A percentile compares a stretch with the other conserved stretches of the same genome.
phyloP scores from a whole-genome alignment of 192 early-diverging fungal species.

The Rhizoclosmatium sp. region DNA sequence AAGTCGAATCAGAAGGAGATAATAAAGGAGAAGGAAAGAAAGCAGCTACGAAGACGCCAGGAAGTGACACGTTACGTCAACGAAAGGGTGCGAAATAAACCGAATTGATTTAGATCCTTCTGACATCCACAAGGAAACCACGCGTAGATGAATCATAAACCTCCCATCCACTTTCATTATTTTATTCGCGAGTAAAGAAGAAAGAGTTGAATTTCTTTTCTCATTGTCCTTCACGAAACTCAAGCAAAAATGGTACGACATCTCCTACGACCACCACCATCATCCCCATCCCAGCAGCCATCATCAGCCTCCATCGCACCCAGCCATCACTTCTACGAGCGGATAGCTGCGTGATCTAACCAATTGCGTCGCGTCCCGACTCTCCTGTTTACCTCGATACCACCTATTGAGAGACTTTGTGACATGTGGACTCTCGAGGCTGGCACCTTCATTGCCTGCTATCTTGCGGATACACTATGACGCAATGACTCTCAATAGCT shows the following conservation, averaged over 20 bases:
- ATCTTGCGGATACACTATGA: no score
- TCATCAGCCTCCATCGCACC: slow-evolving; percentile 3
- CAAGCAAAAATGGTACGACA: neutral
- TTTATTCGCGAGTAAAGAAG: no score
- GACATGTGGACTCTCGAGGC: no score
- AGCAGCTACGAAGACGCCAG: neutral
- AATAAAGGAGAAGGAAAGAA: neutral
- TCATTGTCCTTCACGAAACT: neutral
- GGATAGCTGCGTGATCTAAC: neutral
- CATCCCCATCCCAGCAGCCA: slow-evolving; percentile 2
- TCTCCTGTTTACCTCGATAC: neutral
- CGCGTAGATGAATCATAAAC: no score
- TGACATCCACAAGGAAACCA: no score
- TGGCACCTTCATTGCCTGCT: no score
- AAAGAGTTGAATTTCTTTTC: neutral
- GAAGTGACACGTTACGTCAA: neutral
- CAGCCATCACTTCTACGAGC: neutral
- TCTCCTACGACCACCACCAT: neutral
- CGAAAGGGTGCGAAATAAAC: neutral
- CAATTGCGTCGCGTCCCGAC: neutral
- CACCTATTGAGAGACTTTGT: neutral
- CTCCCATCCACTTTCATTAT: no score
- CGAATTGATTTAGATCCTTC: neutral
- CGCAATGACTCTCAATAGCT: no score
- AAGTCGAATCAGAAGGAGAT: neutral